Evolutionary conservation across 2,329 filamentous ascomycete species (phyloP).

Genomic region (Knoxdaviesia proteae): DNA sequence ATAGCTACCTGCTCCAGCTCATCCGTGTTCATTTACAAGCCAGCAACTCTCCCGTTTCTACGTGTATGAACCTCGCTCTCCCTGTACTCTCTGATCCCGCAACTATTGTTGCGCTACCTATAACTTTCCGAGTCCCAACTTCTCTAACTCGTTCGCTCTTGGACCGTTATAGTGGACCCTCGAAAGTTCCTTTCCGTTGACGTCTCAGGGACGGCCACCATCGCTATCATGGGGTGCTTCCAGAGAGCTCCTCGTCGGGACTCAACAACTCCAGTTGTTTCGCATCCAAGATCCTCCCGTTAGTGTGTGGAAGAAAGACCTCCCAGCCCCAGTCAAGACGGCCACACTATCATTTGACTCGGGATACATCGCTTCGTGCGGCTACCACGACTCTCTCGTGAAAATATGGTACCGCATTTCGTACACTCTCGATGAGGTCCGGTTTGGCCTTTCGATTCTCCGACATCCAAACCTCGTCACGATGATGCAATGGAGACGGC

Average conservation of each 20-base stretch:
- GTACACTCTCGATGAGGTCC: constrained; percentile 62
- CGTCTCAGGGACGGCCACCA: constrained; percentile 12
- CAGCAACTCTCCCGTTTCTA: constrained; percentile 21
- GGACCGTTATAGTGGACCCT: constrained; percentile 31
- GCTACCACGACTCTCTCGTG: constrained; percentile 58
- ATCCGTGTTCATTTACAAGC: constrained; percentile 57
- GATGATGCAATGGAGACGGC: constrained; percentile 66
- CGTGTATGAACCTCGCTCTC: background rate
- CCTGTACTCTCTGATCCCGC: background rate
- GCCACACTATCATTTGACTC: constrained; percentile 74
- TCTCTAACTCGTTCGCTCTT: background rate
- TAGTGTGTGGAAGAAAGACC: constrained; percentile 50
- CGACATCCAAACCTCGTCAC: constrained; percentile 69
- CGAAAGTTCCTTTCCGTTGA: constrained; percentile 36
- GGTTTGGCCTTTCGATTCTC: constrained; percentile 82
- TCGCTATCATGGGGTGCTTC: constrained; percentile 67
- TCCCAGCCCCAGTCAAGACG: constrained; percentile 54
- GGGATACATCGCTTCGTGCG: constrained; percentile 64
- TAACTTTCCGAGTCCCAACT: too few species aligned
- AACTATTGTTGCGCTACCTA: background rate
- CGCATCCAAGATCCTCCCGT: constrained; percentile 24
- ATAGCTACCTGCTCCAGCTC: constrained; percentile 54
- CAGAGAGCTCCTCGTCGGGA: constrained; percentile 68
- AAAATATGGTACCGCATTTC: constrained; percentile 84
- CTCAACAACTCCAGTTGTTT: constrained; percentile 50